phyloP scores from a whole-genome alignment of 2,329 filamentous ascomycete genomes.

The Lasiodiplodia gonubiensis region DNA sequence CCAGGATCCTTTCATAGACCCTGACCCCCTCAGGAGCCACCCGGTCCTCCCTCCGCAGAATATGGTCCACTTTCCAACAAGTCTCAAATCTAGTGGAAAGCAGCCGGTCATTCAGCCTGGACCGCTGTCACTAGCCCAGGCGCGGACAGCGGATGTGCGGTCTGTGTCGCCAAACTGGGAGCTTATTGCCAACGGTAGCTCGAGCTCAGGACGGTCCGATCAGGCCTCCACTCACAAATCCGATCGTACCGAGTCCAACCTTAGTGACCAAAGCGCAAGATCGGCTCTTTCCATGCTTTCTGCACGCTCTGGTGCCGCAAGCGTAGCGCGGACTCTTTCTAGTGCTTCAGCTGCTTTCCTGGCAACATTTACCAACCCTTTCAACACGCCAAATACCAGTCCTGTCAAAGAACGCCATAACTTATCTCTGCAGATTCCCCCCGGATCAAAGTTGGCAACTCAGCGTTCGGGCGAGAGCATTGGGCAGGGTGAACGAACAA shows the following conservation, averaged over 20 bases:
- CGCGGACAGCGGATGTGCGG: conserved; percentile 28
- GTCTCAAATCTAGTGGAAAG: conserved; percentile 15
- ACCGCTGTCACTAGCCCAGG: conserved; percentile 35
- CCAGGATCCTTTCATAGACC: conserved; percentile 51
- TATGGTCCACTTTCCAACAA: conserved; percentile 24
- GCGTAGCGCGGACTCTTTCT: conserved; percentile 53
- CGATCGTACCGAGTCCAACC: conserved; percentile 61
- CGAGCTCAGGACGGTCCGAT: conserved; percentile 34
- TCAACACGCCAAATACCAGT: conserved; percentile 42
- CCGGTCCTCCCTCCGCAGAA: conserved; percentile 30
- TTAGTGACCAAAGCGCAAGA: conserved; percentile 58
- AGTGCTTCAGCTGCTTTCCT: conserved; percentile 51
- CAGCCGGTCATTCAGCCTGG: conserved; percentile 30
- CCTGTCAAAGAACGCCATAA: conserved; percentile 31
- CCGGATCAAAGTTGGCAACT: not conserved
- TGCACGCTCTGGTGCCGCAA: conserved; percentile 47
- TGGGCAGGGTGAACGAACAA: conserved; percentile 40
- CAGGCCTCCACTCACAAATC: conserved; percentile 57
- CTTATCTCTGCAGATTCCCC: conserved; percentile 16
- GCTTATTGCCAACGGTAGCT: not conserved
- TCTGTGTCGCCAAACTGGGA: conserved; percentile 26
- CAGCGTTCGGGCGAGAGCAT: conserved; percentile 43
- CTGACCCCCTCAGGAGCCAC: conserved; percentile 43
- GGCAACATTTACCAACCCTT: conserved; percentile 39
- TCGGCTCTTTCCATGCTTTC: conserved; percentile 52